A percentile compares a stretch with the other conserved stretches of the same genome.
phyloP scores from a whole-genome alignment of 2,329 filamentous ascomycete genomes.

The Aspergillus sp. region DNA sequence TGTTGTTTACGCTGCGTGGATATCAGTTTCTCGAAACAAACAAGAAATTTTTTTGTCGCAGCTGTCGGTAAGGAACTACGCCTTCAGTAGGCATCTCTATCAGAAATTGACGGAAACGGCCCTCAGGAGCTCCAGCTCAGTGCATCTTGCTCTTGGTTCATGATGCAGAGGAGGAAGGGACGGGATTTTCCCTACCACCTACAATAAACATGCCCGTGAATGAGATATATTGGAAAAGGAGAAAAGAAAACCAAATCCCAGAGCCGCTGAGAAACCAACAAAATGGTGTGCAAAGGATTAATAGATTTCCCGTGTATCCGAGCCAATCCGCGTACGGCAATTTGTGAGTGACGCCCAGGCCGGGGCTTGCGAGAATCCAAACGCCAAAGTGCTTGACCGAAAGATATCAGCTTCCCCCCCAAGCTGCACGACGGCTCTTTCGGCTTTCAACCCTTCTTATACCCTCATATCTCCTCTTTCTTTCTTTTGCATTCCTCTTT shows the following conservation, averaged over 20 bases:
- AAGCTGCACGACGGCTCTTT: constrained; percentile 30
- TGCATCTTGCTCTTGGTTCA: constrained; percentile 64
- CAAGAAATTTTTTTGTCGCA: constrained; percentile 54
- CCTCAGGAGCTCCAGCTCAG: constrained; percentile 70
- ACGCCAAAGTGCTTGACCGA: constrained; percentile 33
- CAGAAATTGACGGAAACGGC: constrained; percentile 27
- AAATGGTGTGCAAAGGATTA: constrained; percentile 34
- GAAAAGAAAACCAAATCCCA: constrained; percentile 25
- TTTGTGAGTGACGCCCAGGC: constrained; percentile 40
- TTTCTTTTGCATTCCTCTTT: constrained; percentile 6
- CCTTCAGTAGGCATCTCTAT: constrained; percentile 55
- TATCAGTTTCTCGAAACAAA: neutral
- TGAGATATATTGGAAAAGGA: constrained; percentile 56
- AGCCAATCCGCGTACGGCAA: constrained; percentile 44
- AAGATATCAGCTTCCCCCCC: constrained; percentile 24
- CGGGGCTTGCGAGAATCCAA: constrained; percentile 37
- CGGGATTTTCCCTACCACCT: constrained; percentile 55
- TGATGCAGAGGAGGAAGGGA: constrained; percentile 65
- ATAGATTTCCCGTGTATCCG: constrained; percentile 35
- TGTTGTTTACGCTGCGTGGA: neutral
- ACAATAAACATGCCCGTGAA: constrained; percentile 68
- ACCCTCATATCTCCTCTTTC: neutral
- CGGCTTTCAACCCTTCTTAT: constrained; percentile 15
- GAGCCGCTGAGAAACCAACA: constrained; percentile 23
- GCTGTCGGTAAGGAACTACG: constrained; percentile 70